Conservation (phyloP, 1,139 yeast species). For the Nakaseomyces delphensis region DNA sequence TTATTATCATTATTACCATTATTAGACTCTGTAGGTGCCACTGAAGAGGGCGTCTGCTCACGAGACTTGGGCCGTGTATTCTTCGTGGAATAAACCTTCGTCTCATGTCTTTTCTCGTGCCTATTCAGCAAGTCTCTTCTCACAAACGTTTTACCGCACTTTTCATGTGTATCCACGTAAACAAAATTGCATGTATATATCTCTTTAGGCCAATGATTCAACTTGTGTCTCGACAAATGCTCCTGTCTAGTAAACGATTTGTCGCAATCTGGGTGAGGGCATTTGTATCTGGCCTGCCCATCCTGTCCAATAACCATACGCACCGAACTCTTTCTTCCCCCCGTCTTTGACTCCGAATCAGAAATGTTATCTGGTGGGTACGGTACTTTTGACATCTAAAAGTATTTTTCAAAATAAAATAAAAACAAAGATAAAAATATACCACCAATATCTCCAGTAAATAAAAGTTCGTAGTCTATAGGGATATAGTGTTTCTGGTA, state of each 20-base stretch:
- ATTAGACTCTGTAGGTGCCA: not conserved
- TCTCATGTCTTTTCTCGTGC: slow-evolving; percentile 44
- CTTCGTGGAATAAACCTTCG: slow-evolving; percentile 6
- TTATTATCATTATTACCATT: not conserved
- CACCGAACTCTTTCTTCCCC: slow-evolving; percentile 2
- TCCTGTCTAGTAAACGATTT: slow-evolving; percentile 35
- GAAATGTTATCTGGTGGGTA: not conserved
- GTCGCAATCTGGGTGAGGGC: slow-evolving; percentile 37
- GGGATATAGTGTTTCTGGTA: too few relatives aligned
- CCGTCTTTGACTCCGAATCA: not conserved
- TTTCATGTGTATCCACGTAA: slow-evolving; percentile 24
- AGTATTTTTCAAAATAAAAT: too few relatives aligned
- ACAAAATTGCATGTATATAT: slow-evolving; percentile 43
- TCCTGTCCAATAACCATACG: slow-evolving; percentile 3
- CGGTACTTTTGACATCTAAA: slow-evolving; percentile 1
- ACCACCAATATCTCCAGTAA: too few relatives aligned
- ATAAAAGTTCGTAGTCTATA: too few relatives aligned
- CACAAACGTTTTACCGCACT: slow-evolving; percentile 52
- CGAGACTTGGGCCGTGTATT: not conserved
- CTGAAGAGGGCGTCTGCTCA: not conserved
- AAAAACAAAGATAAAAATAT: too few relatives aligned
- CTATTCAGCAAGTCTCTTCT: slow-evolving; percentile 45
- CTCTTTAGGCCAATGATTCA: slow-evolving; percentile 36
- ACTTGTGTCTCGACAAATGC: slow-evolving; percentile 34
- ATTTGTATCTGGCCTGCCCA: slow-evolving; percentile 23